Evolutionary conservation across 306 rosid genomes (phyloP).

Genomic region (Cicer cuneatum): DNA sequence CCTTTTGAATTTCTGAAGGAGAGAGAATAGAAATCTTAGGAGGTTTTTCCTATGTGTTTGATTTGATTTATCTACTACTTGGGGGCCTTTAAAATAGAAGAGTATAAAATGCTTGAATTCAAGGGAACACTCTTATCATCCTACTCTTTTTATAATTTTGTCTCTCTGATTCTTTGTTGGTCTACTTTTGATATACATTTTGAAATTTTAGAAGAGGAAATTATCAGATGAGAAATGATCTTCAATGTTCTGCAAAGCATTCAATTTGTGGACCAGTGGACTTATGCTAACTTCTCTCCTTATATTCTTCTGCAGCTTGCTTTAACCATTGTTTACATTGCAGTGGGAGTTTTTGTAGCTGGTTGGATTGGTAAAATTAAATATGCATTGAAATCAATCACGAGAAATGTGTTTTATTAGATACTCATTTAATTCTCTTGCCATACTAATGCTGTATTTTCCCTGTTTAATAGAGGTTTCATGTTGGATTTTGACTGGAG

Average conservation of each 20-base stretch:
- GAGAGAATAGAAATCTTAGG: conserved; percentile 10
- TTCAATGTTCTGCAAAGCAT: conserved; percentile 26
- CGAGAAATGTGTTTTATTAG: conserved; percentile 32
- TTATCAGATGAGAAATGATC: conserved; percentile 26
- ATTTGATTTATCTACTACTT: conserved; percentile 28
- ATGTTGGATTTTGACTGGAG: conserved; percentile 99
- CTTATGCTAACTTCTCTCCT: conserved; percentile 31
- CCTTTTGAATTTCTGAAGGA: conserved; percentile 16
- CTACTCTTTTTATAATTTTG: conserved; percentile 15
- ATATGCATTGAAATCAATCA: conserved; percentile 39
- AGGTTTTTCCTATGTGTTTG: conserved; percentile 16
- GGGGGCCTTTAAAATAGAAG: conserved; percentile 20
- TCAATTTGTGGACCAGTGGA: conserved; percentile 22
- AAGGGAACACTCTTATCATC: conserved; percentile 16
- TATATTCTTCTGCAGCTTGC: conserved; percentile 80
- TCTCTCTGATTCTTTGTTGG: conserved; percentile 20
- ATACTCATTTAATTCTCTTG: conserved; percentile 20
- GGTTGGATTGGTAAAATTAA: conserved; percentile 92
- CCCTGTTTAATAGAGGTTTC: conserved; percentile 81
- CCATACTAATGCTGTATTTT: conserved; percentile 45
- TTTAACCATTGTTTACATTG: conserved; percentile 80
- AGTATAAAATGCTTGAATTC: conserved; percentile 38
- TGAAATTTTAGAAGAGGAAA: conserved; percentile 31
- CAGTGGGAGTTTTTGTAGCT: conserved; percentile 84
- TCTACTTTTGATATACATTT: conserved; percentile 32